A percentile compares a stretch with the other conserved stretches of the same genome.
phyloP scores from a whole-genome alignment of 1,284 basidiomycete species.

The Trichosporon inkin region DNA sequence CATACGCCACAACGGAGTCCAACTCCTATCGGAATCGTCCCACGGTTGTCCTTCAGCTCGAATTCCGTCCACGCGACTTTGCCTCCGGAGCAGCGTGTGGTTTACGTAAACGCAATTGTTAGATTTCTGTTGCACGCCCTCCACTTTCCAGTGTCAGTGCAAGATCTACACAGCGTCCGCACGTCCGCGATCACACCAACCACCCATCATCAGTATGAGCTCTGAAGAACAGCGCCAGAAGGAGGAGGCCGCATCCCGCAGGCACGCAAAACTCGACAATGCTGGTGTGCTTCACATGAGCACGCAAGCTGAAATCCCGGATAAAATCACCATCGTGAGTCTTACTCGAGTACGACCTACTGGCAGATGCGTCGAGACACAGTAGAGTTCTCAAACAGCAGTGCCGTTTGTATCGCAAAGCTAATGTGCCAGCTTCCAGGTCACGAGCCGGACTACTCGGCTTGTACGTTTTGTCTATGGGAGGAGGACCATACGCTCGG shows the following conservation, averaged over 20 bases:
- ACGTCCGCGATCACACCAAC: neutral
- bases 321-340: slow-evolving; percentile 50
- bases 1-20: too few relatives aligned
- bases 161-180: neutral
- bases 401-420: neutral
- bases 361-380: too few relatives aligned
- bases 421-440: slow-evolving; percentile 56
- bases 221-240: slow-evolving; percentile 18
- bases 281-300: slow-evolving; percentile 41
- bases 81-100: too few relatives aligned
- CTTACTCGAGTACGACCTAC: too few relatives aligned
- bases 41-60: too few relatives aligned
- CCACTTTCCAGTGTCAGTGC: neutral
- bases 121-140: neutral
- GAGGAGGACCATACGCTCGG: slow-evolving; percentile 95
- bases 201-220: neutral
- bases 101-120: slow-evolving; percentile 5
- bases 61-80: too few relatives aligned
- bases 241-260: slow-evolving; percentile 21
- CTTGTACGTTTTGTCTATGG: slow-evolving; percentile 85
- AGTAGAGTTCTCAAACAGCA: neutral
- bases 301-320: slow-evolving; percentile 31
- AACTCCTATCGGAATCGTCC: too few relatives aligned
- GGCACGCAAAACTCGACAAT: slow-evolving; percentile 38
- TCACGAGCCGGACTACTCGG: slow-evolving; percentile 73